Evolutionary conservation across 371 early-diverging fungal species (phyloP), one percentile per base, ranked within the genome.

Genomic region (Mortierella sp.): DNA sequence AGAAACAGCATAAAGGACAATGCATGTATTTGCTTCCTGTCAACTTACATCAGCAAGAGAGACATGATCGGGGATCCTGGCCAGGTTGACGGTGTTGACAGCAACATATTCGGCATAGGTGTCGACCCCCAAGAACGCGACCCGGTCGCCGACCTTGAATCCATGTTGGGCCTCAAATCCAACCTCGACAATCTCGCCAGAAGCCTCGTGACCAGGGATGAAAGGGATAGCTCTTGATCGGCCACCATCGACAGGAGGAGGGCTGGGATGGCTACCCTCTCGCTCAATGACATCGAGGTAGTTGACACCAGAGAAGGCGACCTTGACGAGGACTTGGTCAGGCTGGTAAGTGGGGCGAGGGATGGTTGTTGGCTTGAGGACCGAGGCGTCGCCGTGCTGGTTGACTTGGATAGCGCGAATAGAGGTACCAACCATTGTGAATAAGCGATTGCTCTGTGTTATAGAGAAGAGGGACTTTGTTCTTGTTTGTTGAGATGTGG

Each of bases 231-330:
- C 35, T 35, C 35, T 35, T 35, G 35, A 35, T 35, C 35, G 35
- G 35, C 35, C 3, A 35, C 35, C 35, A 35, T 35, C 35, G 35
- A 35, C 70, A 89, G 90, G 3, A 94, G 90, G 72, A 3, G 93
- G 35, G 35, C 35, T 80, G 24, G 90, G 90, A 81, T 96, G 97
- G 1, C 95, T 88, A 35, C 98, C 98, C 18, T 90, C 82, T 75
- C 98, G 94, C 77, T 95, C 96, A 86, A 97, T 97, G 0, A 95
- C 97, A 83, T 98, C 98, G 78, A 98, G 97, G 72, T 90, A 97
- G 89, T 98, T 98, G 70, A 98, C 91, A 8, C 98, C 98, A 16
- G 92, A 89, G 74, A 87, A 91, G 11, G 89, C 90, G 87, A 97
- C 97, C 79, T 93, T 92, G 74, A 98, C 41, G 41, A 41, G 21